Evolutionary conservation across 352 stramenopile genomes (phyloP).

Genomic region (Aphanomyces invadans): DNA sequence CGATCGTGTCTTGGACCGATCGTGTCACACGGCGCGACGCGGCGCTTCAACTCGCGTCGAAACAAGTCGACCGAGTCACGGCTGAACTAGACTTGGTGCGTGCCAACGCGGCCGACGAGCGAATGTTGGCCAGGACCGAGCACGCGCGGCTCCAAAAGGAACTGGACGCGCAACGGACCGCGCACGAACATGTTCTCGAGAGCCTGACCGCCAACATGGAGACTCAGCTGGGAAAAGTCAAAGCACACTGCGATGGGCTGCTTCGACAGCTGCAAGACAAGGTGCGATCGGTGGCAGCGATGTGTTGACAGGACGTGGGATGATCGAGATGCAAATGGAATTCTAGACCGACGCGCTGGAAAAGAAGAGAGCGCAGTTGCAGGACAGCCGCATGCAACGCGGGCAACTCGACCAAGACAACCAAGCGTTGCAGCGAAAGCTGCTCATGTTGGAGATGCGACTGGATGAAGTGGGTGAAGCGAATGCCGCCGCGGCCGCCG

Average conservation of each 20-base stretch:
- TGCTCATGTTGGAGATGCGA: constrained; percentile 65
- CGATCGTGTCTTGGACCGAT: not conserved
- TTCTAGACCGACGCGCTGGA: constrained; percentile 33
- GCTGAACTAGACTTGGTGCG: constrained; percentile 5
- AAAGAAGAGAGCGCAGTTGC: constrained; percentile 57
- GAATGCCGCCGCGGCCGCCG: constrained; percentile 24
- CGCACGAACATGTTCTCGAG: constrained; percentile 62
- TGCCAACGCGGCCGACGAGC: not conserved
- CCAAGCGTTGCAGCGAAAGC: constrained; percentile 61
- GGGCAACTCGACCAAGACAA: constrained; percentile 65
- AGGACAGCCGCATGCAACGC: constrained; percentile 51
- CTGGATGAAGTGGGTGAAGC: constrained; percentile 66
- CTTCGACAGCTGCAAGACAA: constrained; percentile 74
- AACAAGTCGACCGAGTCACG: constrained; percentile 5
- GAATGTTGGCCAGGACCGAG: not conserved
- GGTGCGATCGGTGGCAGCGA: no score
- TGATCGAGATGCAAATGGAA: constrained; percentile 19
- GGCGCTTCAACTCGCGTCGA: not conserved
- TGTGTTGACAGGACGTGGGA: no score
- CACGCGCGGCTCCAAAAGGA: constrained; percentile 6
- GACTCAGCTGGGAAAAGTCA: constrained; percentile 50
- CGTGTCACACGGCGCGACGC: not conserved
- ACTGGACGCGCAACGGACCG: constrained; percentile 3
- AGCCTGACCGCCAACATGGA: constrained; percentile 53
- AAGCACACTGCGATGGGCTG: constrained; percentile 57